Evolutionary conservation across 345 rosid genomes (phyloP).

Genomic region (Cardiospermum halicacabum): DNA sequence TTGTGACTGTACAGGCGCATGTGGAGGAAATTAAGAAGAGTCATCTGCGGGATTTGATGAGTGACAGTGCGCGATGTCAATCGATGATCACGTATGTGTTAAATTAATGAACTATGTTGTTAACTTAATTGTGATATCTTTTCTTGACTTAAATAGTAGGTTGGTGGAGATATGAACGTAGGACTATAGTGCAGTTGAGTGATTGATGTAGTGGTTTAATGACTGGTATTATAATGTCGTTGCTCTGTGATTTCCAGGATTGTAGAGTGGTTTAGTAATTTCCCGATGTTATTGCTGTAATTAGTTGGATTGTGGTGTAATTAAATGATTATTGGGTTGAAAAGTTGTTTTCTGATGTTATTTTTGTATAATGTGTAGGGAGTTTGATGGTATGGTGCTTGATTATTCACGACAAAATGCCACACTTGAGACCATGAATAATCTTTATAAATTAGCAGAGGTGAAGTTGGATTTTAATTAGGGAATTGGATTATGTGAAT

Average conservation of each 20-base stretch:
- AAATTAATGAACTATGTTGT: no score
- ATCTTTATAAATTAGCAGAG: slow-evolving; percentile 75
- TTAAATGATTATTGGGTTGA: background rate
- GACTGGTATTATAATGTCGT: background rate
- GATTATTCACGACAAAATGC: slow-evolving; percentile 84
- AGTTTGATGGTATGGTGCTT: slow-evolving; percentile 63
- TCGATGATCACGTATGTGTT: slow-evolving; percentile 36
- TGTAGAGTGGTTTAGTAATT: no score
- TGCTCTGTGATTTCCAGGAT: no score
- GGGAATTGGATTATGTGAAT: background rate
- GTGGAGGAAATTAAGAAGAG: slow-evolving; percentile 67
- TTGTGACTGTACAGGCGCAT: slow-evolving; percentile 39
- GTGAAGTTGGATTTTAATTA: slow-evolving; percentile 28
- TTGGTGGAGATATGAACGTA: background rate
- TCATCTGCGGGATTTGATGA: slow-evolving; percentile 80
- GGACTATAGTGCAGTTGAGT: background rate
- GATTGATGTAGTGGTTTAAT: background rate
- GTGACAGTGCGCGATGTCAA: slow-evolving; percentile 58
- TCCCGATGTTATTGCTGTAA: no score
- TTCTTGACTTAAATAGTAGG: background rate
- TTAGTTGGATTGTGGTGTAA: no score
- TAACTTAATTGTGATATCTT: background rate
- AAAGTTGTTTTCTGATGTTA: slow-evolving; percentile 1
- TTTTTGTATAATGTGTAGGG: slow-evolving; percentile 33
- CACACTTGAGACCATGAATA: slow-evolving; percentile 53